Conservation (phyloP, 768 basidiomycete species). For the Russula compacta region DNA sequence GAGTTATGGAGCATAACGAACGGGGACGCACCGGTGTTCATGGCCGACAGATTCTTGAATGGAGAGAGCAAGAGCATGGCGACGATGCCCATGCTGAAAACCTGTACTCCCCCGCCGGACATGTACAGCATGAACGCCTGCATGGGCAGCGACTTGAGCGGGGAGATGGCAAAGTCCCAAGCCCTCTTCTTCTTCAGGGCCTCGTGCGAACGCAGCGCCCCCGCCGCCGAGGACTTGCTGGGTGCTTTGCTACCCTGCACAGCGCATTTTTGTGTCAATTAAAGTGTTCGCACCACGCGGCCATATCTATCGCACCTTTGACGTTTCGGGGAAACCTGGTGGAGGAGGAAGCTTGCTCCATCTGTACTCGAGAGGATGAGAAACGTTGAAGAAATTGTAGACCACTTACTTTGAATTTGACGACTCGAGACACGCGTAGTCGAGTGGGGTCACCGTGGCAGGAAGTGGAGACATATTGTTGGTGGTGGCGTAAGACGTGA, state of each 20-base stretch:
- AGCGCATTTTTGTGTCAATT: background rate
- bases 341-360: conserved; percentile 8
- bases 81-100: conserved; percentile 95
- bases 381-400: background rate
- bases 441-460: background rate
- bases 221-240: conserved; percentile 28
- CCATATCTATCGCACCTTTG: conserved; percentile 1
- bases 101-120: conserved; percentile 92
- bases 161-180: conserved; percentile 76
- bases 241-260: conserved; percentile 34
- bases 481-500: background rate
- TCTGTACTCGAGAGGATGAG: background rate
- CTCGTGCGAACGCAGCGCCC: conserved; percentile 47
- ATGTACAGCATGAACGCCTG: conserved; percentile 98
- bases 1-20: background rate
- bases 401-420: conserved; percentile 5
- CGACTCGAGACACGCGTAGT: conserved; percentile 8
- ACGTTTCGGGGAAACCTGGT: conserved; percentile 8
- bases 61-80: conserved; percentile 86
- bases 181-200: conserved; percentile 68
- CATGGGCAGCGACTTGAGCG: conserved; percentile 91
- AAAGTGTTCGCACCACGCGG: background rate
- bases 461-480: background rate
- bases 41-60: conserved; percentile 71
- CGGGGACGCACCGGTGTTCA: conserved; percentile 58